Evolutionary conservation across 1,139 yeast species (phyloP).

Genomic region (Casaregolazyma suthepensis): DNA sequence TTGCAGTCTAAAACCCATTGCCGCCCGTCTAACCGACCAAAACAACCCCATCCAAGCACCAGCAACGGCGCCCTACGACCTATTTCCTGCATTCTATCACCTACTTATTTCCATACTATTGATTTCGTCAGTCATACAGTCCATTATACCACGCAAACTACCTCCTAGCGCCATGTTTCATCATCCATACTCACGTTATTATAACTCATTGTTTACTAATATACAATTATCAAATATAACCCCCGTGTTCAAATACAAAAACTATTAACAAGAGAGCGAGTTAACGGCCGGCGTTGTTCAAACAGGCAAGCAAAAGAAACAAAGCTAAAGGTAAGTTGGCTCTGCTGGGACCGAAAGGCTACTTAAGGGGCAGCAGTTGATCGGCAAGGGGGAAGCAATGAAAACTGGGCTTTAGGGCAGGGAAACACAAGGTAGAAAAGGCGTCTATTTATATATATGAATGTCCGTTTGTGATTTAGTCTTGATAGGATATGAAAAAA

Average conservation of each 20-base stretch:
- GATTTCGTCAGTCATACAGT: neutral
- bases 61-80: neutral
- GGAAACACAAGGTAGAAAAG: neutral
- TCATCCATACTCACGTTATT: slow-evolving; percentile 7
- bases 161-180: neutral
- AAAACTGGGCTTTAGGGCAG: neutral
- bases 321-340: neutral
- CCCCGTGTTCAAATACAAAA: neutral
- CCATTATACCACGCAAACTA: neutral
- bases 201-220: slow-evolving; percentile 10
- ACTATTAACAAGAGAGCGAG: neutral
- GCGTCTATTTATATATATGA: neutral
- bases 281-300: neutral
- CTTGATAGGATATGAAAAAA: slow-evolving; percentile 12
- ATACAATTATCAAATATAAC: neutral
- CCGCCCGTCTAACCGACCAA: neutral
- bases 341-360: neutral
- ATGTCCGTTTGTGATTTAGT: slow-evolving; percentile 23
- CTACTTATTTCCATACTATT: neutral
- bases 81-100: neutral
- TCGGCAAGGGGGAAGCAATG: neutral
- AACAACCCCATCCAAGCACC: neutral
- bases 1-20: neutral
- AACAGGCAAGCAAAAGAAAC: neutral
- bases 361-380: neutral